A percentile compares a stretch with the other conserved stretches of the same genome.
phyloP scores from a whole-genome alignment of 192 early-diverging fungal genomes.

The Glomus cerebriforme region DNA sequence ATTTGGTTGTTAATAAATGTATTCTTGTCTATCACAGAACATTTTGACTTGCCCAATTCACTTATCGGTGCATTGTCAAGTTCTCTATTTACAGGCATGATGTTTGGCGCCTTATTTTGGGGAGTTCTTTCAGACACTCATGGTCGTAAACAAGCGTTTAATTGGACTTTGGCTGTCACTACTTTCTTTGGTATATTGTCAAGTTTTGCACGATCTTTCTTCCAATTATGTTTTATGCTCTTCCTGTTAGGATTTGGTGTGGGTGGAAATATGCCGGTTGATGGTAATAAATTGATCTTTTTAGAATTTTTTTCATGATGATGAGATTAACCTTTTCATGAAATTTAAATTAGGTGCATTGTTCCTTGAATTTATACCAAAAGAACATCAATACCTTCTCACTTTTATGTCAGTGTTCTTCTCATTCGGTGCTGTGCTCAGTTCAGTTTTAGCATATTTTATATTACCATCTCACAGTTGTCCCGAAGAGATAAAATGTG shows the following conservation, averaged over 20 bases:
- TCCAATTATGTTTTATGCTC: slow-evolving; percentile 60
- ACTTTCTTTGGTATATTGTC: slow-evolving; percentile 72
- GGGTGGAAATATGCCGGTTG: slow-evolving; percentile 64
- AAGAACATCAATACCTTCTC: slow-evolving; percentile 74
- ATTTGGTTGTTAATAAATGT: background rate
- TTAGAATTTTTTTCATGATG: background rate
- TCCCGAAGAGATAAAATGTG: slow-evolving; percentile 50
- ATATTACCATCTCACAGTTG: slow-evolving; percentile 73
- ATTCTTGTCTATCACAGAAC: slow-evolving; percentile 39
- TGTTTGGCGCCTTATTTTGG: slow-evolving; percentile 84
- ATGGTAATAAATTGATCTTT: slow-evolving; percentile 43
- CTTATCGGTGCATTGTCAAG: slow-evolving; percentile 71
- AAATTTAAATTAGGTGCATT: slow-evolving; percentile 58
- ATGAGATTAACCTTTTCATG: background rate
- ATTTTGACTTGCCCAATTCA: slow-evolving; percentile 67
- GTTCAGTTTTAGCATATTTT: slow-evolving; percentile 64
- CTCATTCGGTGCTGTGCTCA: slow-evolving; percentile 75
- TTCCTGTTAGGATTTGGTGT: slow-evolving; percentile 79
- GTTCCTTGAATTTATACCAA: slow-evolving; percentile 85
- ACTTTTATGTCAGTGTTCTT: slow-evolving; percentile 86
- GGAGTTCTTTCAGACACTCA: slow-evolving; percentile 70
- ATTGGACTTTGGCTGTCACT: slow-evolving; percentile 72
- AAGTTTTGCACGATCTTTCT: slow-evolving; percentile 65
- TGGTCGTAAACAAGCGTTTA: slow-evolving; percentile 77
- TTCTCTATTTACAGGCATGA: slow-evolving; percentile 75